These are phyloP conservation scores for Arachis stenosperma DNA, from an alignment of 306 rosid species.

Conservation along the genomic window DNA sequence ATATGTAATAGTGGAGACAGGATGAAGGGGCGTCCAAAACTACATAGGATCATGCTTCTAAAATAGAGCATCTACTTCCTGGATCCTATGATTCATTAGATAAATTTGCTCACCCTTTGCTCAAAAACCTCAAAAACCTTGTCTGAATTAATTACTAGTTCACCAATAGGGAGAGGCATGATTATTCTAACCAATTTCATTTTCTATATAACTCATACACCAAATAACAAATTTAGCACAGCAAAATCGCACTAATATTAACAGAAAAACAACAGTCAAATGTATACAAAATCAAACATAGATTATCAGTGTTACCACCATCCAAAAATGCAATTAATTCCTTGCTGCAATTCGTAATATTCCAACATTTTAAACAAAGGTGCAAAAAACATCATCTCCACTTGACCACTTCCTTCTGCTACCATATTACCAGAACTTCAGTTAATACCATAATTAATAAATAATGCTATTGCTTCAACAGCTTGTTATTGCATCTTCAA, in stretches of 20 bases:
- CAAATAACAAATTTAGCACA: slow-evolving; percentile 27
- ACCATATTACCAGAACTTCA: not conserved
- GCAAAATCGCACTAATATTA: not conserved
- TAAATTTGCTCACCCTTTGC: not conserved
- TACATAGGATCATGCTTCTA: slow-evolving; percentile 20
- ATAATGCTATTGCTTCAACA: slow-evolving; percentile 8
- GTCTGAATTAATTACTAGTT: slow-evolving; percentile 10
- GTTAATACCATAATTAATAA: not conserved
- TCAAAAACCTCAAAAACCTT: slow-evolving; percentile 17
- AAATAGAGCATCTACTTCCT: slow-evolving; percentile 7
- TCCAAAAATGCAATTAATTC: slow-evolving; percentile 10
- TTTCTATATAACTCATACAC: slow-evolving; percentile 6
- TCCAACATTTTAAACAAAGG: slow-evolving; percentile 18
- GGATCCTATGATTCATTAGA: slow-evolving; percentile 30
- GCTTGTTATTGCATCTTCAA: not conserved
- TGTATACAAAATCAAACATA: not conserved
- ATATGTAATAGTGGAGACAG: not conserved
- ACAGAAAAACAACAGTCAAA: slow-evolving; percentile 8
- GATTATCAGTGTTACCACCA: slow-evolving; percentile 17
- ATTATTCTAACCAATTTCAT: slow-evolving; percentile 19
- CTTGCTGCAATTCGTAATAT: not conserved
- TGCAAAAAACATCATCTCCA: slow-evolving; percentile 12
- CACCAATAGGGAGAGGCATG: slow-evolving; percentile 6
- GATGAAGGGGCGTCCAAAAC: slow-evolving; percentile 23
- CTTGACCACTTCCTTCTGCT: slow-evolving; percentile 4